Conservation (phyloP, 257 asterid genomes). For the Fraxinus americana region DNA sequence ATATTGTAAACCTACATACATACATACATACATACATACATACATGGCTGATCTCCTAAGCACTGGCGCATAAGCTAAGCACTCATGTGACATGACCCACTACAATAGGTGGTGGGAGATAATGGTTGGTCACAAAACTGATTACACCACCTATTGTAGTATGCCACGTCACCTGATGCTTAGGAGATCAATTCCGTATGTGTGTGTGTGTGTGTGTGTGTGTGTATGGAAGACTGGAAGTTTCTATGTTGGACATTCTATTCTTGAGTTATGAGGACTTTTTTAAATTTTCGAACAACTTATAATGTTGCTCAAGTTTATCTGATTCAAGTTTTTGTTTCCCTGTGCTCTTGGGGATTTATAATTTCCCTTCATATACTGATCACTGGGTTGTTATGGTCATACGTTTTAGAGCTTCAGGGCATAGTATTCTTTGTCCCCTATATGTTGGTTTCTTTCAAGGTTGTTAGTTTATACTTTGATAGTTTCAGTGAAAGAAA, state of each 20-base stretch:
- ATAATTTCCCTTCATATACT: background rate
- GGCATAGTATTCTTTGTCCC: background rate
- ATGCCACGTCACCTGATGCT: no score
- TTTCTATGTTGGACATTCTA: constrained; percentile 7
- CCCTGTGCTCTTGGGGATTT: background rate
- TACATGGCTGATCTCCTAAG: no score
- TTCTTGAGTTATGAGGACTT: constrained; percentile 16
- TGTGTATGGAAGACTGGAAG: background rate
- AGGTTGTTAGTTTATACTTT: background rate
- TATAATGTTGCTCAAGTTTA: background rate
- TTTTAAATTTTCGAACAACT: constrained; percentile 5
- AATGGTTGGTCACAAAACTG: no score
- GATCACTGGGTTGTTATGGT: background rate
- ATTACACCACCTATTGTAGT: no score
- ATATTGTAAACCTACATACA: background rate
- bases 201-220: no score
- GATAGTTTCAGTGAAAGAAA: background rate
- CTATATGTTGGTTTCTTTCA: background rate
- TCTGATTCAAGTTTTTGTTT: background rate
- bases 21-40: no score
- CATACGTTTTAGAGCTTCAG: constrained; percentile 5
- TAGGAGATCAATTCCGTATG: no score
- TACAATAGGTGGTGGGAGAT: no score
- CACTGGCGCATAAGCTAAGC: no score
- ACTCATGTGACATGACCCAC: no score